Evolutionary conservation across 441 rosid genomes (phyloP).

Genomic region (Populus tomentosa): DNA sequence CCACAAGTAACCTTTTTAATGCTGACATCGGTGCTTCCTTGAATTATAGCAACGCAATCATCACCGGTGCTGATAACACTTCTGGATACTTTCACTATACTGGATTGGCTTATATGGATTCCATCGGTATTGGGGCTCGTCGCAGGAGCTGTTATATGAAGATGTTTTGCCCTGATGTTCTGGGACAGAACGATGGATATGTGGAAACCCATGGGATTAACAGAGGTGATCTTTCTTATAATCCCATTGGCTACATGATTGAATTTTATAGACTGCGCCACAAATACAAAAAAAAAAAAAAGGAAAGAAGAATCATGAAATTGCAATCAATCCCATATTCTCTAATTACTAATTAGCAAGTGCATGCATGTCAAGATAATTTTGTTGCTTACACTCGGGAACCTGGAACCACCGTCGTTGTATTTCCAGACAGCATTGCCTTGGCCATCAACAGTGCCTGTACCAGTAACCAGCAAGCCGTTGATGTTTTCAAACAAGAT

Average conservation of each 20-base stretch:
- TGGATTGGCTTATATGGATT: constrained; percentile 53
- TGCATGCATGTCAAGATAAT: background rate
- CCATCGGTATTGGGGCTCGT: constrained; percentile 72
- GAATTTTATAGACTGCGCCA: constrained; percentile 42
- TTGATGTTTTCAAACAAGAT: background rate
- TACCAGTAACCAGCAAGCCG: constrained; percentile 42
- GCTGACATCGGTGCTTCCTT: constrained; percentile 25
- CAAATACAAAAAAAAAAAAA: background rate
- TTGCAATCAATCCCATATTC: background rate
- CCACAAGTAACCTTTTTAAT: constrained; percentile 43
- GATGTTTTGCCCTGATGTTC: constrained; percentile 25
- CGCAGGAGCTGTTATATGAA: constrained; percentile 39
- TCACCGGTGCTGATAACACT: constrained; percentile 46
- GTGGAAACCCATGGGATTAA: constrained; percentile 65
- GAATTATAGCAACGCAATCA: constrained; percentile 57
- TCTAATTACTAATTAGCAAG: too few relatives aligned
- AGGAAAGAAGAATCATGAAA: background rate
- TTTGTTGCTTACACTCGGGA: constrained; percentile 48
- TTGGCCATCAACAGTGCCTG: constrained; percentile 53
- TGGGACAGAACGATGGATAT: constrained; percentile 29
- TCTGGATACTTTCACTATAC: constrained; percentile 29
- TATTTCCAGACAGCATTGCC: constrained; percentile 44
- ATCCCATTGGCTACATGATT: constrained; percentile 25
- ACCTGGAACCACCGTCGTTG: constrained; percentile 16
- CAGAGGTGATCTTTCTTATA: constrained; percentile 35